Percentiles rank a stretch among this genome's conserved stretches.
These are phyloP conservation scores for Trametes sp. DNA, from an alignment of 1,284 basidiomycete species.

Conservation along the genomic window DNA sequence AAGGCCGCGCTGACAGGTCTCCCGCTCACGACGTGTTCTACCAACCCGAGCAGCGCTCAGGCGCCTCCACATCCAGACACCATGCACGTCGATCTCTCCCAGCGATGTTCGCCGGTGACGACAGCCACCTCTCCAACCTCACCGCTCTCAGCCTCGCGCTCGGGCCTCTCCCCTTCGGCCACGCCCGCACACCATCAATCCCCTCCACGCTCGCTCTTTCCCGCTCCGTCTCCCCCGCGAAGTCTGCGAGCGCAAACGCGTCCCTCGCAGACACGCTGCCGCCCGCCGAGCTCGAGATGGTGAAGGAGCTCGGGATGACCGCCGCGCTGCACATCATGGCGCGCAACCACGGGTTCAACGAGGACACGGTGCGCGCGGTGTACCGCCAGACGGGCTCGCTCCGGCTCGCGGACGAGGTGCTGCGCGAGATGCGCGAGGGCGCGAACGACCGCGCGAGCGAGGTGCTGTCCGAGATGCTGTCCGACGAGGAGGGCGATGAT, in stretches of 20 bases:
- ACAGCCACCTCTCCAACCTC: constrained; percentile 4
- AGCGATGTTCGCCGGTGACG: constrained; percentile 10
- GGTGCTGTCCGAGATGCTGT: constrained; percentile 5
- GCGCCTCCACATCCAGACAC: neutral
- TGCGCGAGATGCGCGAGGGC: constrained; percentile 32
- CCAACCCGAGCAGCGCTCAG: neutral
- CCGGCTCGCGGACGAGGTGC: constrained; percentile 26
- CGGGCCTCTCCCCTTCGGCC: constrained; percentile 6
- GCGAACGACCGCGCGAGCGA: constrained; percentile 28
- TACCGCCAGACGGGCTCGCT: constrained; percentile 27
- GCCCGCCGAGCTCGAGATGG: constrained; percentile 20
- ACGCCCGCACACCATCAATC: constrained; percentile 13
- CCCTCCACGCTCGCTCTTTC: constrained; percentile 9
- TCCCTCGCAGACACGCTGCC: constrained; percentile 20
- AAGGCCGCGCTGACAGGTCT: constrained; percentile 6
- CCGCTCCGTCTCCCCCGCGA: constrained; percentile 8
- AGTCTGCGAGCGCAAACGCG: constrained; percentile 7
- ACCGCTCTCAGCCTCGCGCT: constrained; percentile 22
- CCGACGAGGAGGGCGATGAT: constrained; percentile 5
- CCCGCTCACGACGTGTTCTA: constrained; percentile 6
- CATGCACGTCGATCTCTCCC: constrained; percentile 11
- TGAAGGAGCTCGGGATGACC: constrained; percentile 29
- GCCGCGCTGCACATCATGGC: constrained; percentile 33
- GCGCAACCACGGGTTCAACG: constrained; percentile 35
- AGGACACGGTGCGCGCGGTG: constrained; percentile 28